Evolutionary conservation across 2,329 filamentous ascomycete species (phyloP).

Genomic region (Pseudogymnoascus pannorum): DNA sequence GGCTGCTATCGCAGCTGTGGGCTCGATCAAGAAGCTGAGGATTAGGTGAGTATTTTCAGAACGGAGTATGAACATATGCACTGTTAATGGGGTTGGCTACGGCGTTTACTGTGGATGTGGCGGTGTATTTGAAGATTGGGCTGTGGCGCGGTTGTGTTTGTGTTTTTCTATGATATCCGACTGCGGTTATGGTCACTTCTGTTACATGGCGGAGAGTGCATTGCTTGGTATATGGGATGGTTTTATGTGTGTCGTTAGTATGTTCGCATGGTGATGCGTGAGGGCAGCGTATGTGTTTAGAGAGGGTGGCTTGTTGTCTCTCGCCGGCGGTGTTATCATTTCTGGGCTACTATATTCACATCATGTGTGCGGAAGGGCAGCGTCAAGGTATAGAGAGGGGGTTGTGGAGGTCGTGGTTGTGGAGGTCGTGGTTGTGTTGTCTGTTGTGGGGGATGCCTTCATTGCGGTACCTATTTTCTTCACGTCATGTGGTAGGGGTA

Average conservation of each 20-base stretch:
- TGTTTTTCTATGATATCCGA: conserved; percentile 2
- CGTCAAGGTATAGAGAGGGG: background rate
- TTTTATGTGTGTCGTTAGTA: background rate
- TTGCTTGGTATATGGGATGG: background rate
- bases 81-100: background rate
- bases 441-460: background rate
- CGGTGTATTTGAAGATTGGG: background rate
- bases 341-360: background rate
- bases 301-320: background rate
- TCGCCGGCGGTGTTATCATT: background rate
- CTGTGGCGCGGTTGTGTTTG: background rate
- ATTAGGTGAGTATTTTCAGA: background rate
- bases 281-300: background rate
- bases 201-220: background rate
- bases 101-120: background rate
- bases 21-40: background rate
- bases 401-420: too few relatives aligned
- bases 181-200: conserved; percentile 1
- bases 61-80: background rate
- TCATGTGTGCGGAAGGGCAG: background rate
- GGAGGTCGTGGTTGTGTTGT: background rate
- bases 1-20: conserved; percentile 3
- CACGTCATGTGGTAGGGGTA: background rate
- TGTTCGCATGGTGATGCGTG: background rate
- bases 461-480: background rate